phyloP scores from a whole-genome alignment of 2,329 filamentous ascomycete species.

The Alternaria brassicicola region DNA sequence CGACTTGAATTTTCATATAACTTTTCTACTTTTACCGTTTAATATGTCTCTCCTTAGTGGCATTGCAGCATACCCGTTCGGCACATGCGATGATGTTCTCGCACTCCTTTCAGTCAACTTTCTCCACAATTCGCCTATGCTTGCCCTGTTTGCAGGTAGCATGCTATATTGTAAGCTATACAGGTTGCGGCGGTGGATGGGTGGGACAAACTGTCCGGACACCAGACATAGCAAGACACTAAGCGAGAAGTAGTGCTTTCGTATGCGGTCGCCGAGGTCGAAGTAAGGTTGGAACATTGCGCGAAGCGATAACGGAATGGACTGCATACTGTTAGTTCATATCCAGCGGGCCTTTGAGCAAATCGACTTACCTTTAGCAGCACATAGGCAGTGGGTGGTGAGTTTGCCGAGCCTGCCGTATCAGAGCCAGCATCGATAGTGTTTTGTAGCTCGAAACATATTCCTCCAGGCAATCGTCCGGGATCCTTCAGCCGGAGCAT shows the following conservation, averaged over 20 bases:
- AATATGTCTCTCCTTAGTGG: constrained; percentile 3
- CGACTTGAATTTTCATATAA: background rate
- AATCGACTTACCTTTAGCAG: constrained; percentile 71
- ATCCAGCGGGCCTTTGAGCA: constrained; percentile 1
- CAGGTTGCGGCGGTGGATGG: constrained; percentile 90
- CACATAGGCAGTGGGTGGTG: constrained; percentile 77
- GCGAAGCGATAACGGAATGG: constrained; percentile 85
- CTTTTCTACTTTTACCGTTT: constrained; percentile 14
- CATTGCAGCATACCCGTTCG: constrained; percentile 13
- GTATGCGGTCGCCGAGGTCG: constrained; percentile 87
- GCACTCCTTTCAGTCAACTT: constrained; percentile 54
- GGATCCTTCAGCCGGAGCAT: constrained; percentile 97
- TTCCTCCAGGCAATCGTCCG: constrained; percentile 82
- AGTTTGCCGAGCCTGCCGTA: constrained; percentile 43
- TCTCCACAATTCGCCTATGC: constrained; percentile 85
- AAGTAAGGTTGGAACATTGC: constrained; percentile 98
- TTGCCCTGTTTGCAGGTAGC: constrained; percentile 81
- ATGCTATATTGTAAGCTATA: constrained; percentile 98
- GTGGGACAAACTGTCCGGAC: constrained; percentile 90
- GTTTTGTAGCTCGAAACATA: constrained; percentile 88
- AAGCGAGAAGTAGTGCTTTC: constrained; percentile 92
- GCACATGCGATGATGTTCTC: background rate
- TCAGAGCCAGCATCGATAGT: constrained; percentile 55
- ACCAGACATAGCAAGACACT: constrained; percentile 85
- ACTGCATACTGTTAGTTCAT: constrained; percentile 44